Percentiles rank a stretch among this genome's conserved stretches.
Evolutionary conservation across 2,329 filamentous ascomycete species (phyloP).

Genomic region (Didymella sp.): DNA sequence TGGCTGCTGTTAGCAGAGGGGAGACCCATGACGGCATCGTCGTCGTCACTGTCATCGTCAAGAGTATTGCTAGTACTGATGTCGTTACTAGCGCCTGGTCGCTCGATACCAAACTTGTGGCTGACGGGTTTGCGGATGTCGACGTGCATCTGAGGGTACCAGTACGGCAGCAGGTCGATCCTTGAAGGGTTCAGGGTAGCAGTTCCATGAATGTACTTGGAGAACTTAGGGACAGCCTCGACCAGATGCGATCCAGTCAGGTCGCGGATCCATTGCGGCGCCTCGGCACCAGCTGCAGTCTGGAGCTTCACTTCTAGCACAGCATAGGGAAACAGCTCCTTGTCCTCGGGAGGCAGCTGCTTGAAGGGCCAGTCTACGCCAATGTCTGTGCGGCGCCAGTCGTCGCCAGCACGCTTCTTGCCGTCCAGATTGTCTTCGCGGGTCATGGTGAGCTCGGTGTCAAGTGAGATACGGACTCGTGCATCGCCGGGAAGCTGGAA

Average conservation of each 20-base stretch:
- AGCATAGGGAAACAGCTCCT: conserved; percentile 93
- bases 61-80: conserved; percentile 79
- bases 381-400: conserved; percentile 97
- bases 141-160: conserved; percentile 98
- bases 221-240: conserved; percentile 98
- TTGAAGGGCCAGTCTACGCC: conserved; percentile 95
- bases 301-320: conserved; percentile 97
- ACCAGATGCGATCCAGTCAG: conserved; percentile 92
- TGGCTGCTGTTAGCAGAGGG: conserved; percentile 41
- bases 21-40: conserved; percentile 48
- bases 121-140: conserved; percentile 93
- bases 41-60: conserved; percentile 75
- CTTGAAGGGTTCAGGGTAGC: conserved; percentile 84
- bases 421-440: conserved; percentile 96
- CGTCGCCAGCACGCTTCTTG: conserved; percentile 74
- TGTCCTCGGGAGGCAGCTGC: conserved; percentile 82
- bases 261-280: conserved; percentile 95
- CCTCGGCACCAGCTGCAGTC: conserved; percentile 92
- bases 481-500: conserved; percentile 98
- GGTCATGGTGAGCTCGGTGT: conserved; percentile 93
- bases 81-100: conserved; percentile 75
- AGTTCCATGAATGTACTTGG: conserved; percentile 97
- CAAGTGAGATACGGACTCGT: conserved; percentile 92
- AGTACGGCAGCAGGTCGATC: conserved; percentile 92
- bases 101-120: conserved; percentile 88